Base-by-base conservation (phyloP, 2,329 filamentous ascomycete species). In the Beauveria sp. region DNA sequence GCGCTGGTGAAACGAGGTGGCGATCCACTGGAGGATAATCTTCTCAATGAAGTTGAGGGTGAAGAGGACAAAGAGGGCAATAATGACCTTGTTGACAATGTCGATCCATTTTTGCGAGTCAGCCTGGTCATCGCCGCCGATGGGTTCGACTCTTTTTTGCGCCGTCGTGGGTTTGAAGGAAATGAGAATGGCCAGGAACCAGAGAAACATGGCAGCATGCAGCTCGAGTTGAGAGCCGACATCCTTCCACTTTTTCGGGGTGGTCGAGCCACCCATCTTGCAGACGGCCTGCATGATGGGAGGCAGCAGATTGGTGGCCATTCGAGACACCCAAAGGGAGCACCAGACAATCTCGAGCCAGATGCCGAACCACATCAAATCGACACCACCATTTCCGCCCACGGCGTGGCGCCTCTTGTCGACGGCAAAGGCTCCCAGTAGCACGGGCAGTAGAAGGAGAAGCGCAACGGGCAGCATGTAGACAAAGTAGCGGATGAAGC, bases 331-430 rank as follows among this genome's bases (percentile, higher is more conserved):
- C 93, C 93, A 98, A 0, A 97, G 79, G 0, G 91, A 91, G 65
- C 93, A 80, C 93, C 93, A 98, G 28, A 97, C 82, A 47, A 96
- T 91, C 73, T 96, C 90, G 20, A 97, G 81, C 93, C 93, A 98
- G 64, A 97, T 91, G 34, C 90, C 90, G 70, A 98, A 97, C 93
- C 93, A 98, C 63, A 91, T 78, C 50, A 97, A 77, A 64, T 85
- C 70, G 0, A 96, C 91, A 22, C 88, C 91, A 1, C 91, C 91
- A 3, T 88, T 82, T 1, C 81, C 81, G 7, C 81, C 82, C 14
- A 83, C 85, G 1, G 88, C 65, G 2, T 73, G 62, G 9, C 40
- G 51, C 10, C 51, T 34, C n/a, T 55, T 55, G n/a, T 74, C 67
- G 28, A 76, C 71, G n/a, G 70, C 76, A 34, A 75, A 73, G 16